These are phyloP conservation scores for Trichoderma arundinaceum DNA, from an alignment of 2,329 filamentous ascomycete species.

Conservation along the genomic window DNA sequence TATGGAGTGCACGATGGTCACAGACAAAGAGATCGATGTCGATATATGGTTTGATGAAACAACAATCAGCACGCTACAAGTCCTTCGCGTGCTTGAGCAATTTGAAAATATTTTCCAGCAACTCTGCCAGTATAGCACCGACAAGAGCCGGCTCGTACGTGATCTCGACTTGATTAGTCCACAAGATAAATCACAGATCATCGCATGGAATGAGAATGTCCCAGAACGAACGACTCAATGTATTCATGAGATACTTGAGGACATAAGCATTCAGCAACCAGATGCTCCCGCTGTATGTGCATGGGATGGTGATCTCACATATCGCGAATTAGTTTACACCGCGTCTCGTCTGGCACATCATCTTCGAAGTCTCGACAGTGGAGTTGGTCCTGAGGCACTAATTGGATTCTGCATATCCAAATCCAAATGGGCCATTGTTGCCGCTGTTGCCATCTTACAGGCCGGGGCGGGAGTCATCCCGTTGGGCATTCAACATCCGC, in stretches of 20 bases:
- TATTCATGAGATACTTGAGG: background rate
- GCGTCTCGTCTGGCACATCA: background rate
- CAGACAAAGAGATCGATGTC: background rate
- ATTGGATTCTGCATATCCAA: background rate
- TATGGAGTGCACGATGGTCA: background rate
- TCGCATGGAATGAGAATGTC: background rate
- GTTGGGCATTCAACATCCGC: background rate
- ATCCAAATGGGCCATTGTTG: background rate
- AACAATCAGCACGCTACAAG: background rate
- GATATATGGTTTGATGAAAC: background rate
- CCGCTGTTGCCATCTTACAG: background rate
- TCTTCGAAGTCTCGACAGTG: background rate
- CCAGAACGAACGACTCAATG: background rate
- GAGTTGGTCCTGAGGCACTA: background rate
- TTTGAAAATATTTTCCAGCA: slow-evolving; percentile 3
- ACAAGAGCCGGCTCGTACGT: background rate
- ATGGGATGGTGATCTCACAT: background rate
- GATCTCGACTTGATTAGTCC: background rate
- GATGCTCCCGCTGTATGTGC: background rate
- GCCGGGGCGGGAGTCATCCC: background rate
- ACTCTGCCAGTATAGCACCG: background rate
- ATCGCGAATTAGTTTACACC: background rate
- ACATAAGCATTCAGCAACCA: background rate
- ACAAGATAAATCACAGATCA: background rate
- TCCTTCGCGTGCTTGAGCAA: background rate